These are phyloP conservation scores for Aspergillus awamori DNA, from an alignment of 2,329 filamentous ascomycete species.

Conservation along the genomic window DNA sequence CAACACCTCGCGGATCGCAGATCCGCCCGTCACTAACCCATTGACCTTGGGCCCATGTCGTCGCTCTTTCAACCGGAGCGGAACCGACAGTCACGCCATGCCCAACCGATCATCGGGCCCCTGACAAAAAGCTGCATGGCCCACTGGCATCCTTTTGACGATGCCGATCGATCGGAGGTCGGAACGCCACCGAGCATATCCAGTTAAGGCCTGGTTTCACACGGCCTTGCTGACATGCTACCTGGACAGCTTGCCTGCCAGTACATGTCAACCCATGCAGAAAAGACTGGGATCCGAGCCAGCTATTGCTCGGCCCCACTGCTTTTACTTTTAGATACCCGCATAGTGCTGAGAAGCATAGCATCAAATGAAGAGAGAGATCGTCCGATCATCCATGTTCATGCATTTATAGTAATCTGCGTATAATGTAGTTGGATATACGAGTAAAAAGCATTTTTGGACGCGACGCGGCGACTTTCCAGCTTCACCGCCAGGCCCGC, in stretches of 20 bases:
- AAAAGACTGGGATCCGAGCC: background rate
- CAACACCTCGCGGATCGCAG: conserved; percentile 3
- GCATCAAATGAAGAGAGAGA: conserved; percentile 2
- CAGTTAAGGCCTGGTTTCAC: conserved; percentile 17
- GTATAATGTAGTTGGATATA: background rate
- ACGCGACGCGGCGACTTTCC: background rate
- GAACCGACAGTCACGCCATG: conserved; percentile 6
- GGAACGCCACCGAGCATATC: conserved; percentile 8
- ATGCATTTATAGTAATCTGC: background rate
- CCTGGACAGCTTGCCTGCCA: conserved; percentile 10
- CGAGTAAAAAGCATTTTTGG: too few relatives aligned
- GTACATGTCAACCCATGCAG: conserved; percentile 10
- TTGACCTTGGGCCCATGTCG: background rate
- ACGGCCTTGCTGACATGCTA: conserved; percentile 18
- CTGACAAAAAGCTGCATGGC: conserved; percentile 14
- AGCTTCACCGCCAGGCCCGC: conserved; percentile 23
- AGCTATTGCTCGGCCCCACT: conserved; percentile 2
- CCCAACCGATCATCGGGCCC: conserved; percentile 6
- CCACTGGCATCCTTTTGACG: background rate
- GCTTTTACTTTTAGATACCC: conserved; percentile 26
- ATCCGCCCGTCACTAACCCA: conserved; percentile 6
- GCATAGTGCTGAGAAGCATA: conserved; percentile 13
- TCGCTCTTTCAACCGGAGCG: background rate
- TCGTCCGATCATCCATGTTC: background rate
- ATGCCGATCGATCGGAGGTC: conserved; percentile 8